These are phyloP conservation scores for Amaranthus hypochondriacus DNA, from an alignment of 148 eudicot genomes.

Conservation along the genomic window DNA sequence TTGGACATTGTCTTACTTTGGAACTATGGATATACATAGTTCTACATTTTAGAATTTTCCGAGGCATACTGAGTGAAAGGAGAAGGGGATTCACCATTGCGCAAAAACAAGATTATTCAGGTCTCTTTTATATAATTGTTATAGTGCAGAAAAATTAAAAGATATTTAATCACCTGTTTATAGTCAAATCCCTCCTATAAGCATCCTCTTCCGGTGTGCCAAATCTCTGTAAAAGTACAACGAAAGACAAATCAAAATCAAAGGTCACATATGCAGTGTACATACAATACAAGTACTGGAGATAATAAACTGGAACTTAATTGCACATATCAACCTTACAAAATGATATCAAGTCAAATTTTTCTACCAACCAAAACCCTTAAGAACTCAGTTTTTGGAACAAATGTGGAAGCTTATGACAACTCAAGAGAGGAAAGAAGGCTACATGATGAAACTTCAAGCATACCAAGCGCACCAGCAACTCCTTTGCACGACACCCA, in stretches of 20 bases:
- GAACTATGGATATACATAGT: neutral
- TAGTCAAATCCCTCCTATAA: conserved; percentile 91
- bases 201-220: conserved; percentile 97
- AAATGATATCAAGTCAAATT: no score
- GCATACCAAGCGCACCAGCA: no score
- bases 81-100: neutral
- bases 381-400: no score
- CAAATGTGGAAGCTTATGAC: no score
- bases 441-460: no score
- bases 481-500: no score
- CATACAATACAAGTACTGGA: neutral
- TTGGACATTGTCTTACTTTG: neutral
- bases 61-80: neutral
- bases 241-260: conserved; percentile 15
- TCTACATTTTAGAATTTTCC: neutral
- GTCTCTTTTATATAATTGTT: neutral
- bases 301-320: neutral
- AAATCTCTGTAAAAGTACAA: conserved; percentile 58
- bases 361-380: no score
- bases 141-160: neutral
- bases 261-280: neutral
- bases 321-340: no score
- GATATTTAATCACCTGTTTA: conserved; percentile 59
- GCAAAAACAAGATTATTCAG: neutral
- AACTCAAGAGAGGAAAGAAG: no score